Evolutionary conservation across 2,329 filamentous ascomycete species (phyloP).

Genomic region (Aspergillus costaricaensis): DNA sequence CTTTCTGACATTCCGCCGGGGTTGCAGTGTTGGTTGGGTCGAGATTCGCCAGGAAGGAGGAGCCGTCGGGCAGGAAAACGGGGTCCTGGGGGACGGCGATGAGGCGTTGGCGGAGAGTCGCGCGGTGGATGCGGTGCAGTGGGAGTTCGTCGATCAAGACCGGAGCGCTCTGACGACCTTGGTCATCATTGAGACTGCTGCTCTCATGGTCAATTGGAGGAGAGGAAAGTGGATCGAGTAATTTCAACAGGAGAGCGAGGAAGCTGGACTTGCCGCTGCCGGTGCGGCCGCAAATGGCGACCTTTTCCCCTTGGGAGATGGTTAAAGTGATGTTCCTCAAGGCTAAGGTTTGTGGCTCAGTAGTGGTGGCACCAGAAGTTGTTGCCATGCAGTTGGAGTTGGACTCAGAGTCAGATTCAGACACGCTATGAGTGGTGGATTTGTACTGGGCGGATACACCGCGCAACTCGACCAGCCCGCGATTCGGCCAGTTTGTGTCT

Average conservation of each 20-base stretch:
- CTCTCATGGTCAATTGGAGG: constrained; percentile 28
- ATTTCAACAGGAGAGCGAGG: constrained; percentile 43
- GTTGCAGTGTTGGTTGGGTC: constrained; percentile 38
- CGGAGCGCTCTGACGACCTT: too few species aligned
- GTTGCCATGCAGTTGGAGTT: too few species aligned
- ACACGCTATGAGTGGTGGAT: too few species aligned
- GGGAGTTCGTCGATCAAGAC: constrained; percentile 48
- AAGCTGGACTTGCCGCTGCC: constrained; percentile 46
- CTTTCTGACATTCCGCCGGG: not conserved
- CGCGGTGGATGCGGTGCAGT: constrained; percentile 41
- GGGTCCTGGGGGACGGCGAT: constrained; percentile 58
- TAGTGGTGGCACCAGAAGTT: too few species aligned
- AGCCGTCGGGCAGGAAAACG: constrained; percentile 53
- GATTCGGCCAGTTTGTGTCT: not conserved
- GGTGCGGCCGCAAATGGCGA: constrained; percentile 18
- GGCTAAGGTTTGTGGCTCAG: not conserved
- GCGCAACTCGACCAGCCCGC: constrained; percentile 3
- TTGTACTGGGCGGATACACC: constrained; percentile 6
- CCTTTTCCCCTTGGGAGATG: constrained; percentile 12
- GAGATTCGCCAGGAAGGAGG: constrained; percentile 46
- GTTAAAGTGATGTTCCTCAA: not conserved
- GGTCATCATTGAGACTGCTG: too few species aligned
- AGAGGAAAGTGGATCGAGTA: constrained; percentile 36
- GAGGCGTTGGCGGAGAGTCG: constrained; percentile 49
- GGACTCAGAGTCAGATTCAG: too few species aligned